Evolutionary conservation across 2,329 filamentous ascomycete species (phyloP).

Genomic region (Cladobotryum mycophilum): DNA sequence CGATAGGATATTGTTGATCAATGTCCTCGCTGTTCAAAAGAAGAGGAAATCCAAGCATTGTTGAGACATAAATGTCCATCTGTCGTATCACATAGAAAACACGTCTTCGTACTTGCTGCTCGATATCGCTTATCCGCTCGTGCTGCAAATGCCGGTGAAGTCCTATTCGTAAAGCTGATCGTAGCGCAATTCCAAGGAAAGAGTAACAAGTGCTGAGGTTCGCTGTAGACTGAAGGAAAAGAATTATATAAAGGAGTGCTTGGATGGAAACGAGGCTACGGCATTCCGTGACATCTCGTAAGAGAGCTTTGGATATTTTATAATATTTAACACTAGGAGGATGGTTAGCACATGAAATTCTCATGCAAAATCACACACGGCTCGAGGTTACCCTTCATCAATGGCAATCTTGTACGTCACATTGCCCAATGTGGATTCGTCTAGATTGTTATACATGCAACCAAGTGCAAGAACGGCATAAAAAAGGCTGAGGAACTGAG

Average conservation of each 20-base stretch:
- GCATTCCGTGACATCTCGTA: conserved; percentile 62
- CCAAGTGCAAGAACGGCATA: conserved; percentile 67
- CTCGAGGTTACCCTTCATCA: conserved; percentile 48
- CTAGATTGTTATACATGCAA: conserved; percentile 61
- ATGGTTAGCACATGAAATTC: conserved; percentile 2
- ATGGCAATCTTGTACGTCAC: conserved; percentile 44
- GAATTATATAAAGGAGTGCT: conserved; percentile 69
- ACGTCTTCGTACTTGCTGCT: conserved; percentile 56
- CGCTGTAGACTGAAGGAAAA: conserved; percentile 74
- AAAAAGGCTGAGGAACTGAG: conserved; percentile 62
- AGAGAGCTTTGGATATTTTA: conserved; percentile 56
- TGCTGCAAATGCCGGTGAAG: conserved; percentile 67
- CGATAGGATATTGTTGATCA: conserved; percentile 58
- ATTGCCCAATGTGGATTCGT: conserved; percentile 43
- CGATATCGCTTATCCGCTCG: conserved; percentile 54
- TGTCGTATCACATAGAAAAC: conserved; percentile 64
- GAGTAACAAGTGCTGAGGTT: conserved; percentile 75
- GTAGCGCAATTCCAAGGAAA: conserved; percentile 70
- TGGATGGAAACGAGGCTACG: conserved; percentile 70
- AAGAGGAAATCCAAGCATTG: conserved; percentile 59
- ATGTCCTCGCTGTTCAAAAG: conserved; percentile 59
- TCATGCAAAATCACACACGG: neutral
- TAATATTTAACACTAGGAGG: conserved; percentile 64
- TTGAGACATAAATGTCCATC: conserved; percentile 65
- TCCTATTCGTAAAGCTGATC: conserved; percentile 70